Evolutionary conservation across 1,284 basidiomycete genomes (phyloP).

Genomic region (Phenoliferia sp.): DNA sequence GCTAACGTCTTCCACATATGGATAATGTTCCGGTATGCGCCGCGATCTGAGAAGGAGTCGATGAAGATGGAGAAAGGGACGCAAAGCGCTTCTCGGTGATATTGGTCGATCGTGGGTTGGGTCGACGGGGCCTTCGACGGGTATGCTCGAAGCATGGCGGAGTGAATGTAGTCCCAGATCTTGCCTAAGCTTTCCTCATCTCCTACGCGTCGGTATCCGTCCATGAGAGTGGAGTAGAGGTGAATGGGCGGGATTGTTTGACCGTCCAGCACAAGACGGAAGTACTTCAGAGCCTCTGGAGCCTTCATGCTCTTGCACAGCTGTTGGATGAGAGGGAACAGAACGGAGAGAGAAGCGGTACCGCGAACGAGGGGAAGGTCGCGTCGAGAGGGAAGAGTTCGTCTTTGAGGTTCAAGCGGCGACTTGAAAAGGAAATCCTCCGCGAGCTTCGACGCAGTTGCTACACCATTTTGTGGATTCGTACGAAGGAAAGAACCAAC

Average conservation of each 20-base stretch:
- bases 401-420: neutral
- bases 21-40: slow-evolving; percentile 60
- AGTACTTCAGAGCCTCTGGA: slow-evolving; percentile 57
- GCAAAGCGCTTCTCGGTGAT: slow-evolving; percentile 57
- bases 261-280: slow-evolving; percentile 47
- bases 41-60: slow-evolving; percentile 61
- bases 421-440: slow-evolving; percentile 10
- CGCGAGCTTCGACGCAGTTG: slow-evolving; percentile 26
- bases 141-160: slow-evolving; percentile 16
- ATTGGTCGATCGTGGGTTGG: slow-evolving; percentile 15
- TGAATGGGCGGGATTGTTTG: slow-evolving; percentile 58
- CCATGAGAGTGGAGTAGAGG: slow-evolving; percentile 63
- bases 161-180: slow-evolving; percentile 28
- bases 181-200: slow-evolving; percentile 14
- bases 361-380: slow-evolving; percentile 29
- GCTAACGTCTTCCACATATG: slow-evolving; percentile 64
- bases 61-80: slow-evolving; percentile 80
- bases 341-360: slow-evolving; percentile 45
- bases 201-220: slow-evolving; percentile 52
- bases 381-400: slow-evolving; percentile 40
- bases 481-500: slow-evolving; percentile 57
- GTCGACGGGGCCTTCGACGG: neutral
- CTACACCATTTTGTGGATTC: slow-evolving; percentile 23
- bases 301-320: slow-evolving; percentile 53
- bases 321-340: slow-evolving; percentile 59